phyloP scores from a whole-genome alignment of 2,329 filamentous ascomycete genomes.

The Malbranchea zuffiana region DNA sequence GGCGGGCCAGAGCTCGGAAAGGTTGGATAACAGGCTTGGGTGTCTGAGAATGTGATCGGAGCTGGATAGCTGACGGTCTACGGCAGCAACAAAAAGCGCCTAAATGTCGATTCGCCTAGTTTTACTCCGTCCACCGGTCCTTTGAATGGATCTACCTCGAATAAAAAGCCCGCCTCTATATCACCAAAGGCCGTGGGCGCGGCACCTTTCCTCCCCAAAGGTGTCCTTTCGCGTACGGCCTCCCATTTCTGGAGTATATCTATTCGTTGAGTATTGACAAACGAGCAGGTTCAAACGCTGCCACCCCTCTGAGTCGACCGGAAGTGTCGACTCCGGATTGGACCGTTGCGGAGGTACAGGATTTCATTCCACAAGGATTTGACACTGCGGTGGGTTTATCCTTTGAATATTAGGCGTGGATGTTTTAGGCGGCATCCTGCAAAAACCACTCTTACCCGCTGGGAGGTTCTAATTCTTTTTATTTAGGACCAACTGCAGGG shows the following conservation, averaged over 20 bases:
- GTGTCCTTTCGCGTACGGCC: constrained; percentile 25
- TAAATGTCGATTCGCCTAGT: constrained; percentile 93
- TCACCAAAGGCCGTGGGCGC: constrained; percentile 86
- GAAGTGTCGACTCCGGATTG: constrained; percentile 35
- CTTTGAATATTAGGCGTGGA: too few relatives aligned
- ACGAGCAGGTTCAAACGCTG: constrained; percentile 30
- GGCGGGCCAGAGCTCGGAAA: constrained; percentile 30
- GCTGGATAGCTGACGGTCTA: neutral
- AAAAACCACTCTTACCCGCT: neutral
- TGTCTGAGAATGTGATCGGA: neutral
- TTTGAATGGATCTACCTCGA: constrained; percentile 27
- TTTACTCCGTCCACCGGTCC: constrained; percentile 59
- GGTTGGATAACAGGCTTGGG: constrained; percentile 19
- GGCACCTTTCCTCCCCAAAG: constrained; percentile 45
- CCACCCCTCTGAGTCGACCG: constrained; percentile 31
- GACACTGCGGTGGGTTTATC: constrained; percentile 33
- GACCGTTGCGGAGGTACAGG: constrained; percentile 36
- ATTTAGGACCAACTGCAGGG: constrained; percentile 28
- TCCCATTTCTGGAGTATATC: constrained; percentile 2
- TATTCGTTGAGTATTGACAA: constrained; percentile 4
- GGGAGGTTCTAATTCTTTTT: too few relatives aligned
- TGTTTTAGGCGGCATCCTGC: too few relatives aligned
- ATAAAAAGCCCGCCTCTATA: constrained; percentile 60
- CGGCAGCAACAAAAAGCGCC: constrained; percentile 48
- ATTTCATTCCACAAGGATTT: constrained; percentile 46